A percentile compares a stretch with the other conserved stretches of the same genome.
Evolutionary conservation across 1,284 basidiomycete species (phyloP).

Genomic region (Ceratobasidium theobromae): DNA sequence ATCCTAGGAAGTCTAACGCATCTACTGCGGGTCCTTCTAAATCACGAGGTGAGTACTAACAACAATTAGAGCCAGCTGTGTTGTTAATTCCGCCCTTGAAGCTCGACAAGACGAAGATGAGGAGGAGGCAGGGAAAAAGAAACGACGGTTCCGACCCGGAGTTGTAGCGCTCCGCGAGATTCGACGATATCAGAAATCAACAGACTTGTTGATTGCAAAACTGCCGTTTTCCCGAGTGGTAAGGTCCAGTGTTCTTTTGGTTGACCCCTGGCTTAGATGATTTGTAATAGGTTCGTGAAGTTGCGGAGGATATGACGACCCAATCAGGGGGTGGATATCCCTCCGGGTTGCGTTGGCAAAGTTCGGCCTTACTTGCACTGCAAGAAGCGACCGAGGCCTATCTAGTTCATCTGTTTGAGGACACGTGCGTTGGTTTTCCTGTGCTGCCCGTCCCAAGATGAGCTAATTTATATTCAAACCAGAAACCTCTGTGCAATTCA

Average conservation of each 20-base stretch:
- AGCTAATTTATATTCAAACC: slow-evolving; percentile 12
- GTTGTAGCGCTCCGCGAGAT: slow-evolving; percentile 90
- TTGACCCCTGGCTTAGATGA: background rate
- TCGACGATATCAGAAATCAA: slow-evolving; percentile 89
- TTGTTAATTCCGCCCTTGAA: background rate
- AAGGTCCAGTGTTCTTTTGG: slow-evolving; percentile 43
- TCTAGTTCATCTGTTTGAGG: slow-evolving; percentile 92
- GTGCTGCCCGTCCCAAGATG: slow-evolving; percentile 8
- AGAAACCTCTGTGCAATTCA: slow-evolving; percentile 96
- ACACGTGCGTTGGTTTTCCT: slow-evolving; percentile 68
- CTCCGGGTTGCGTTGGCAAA: slow-evolving; percentile 83
- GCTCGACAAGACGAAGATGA: slow-evolving; percentile 39
- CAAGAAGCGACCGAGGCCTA: slow-evolving; percentile 96
- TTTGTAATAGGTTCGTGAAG: slow-evolving; percentile 77
- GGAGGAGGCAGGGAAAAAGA: slow-evolving; percentile 51
- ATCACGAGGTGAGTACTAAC: slow-evolving; percentile 9
- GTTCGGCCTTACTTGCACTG: slow-evolving; percentile 82
- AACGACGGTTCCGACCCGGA: slow-evolving; percentile 74
- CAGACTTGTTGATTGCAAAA: slow-evolving; percentile 83
- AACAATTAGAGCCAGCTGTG: background rate
- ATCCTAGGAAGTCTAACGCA: slow-evolving; percentile 42
- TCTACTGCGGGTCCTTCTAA: slow-evolving; percentile 2
- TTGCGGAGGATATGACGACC: slow-evolving; percentile 83
- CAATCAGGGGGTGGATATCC: slow-evolving; percentile 61
- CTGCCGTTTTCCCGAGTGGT: slow-evolving; percentile 92